Evolutionary conservation across 352 stramenopile species (phyloP).

Genomic region (Phytophthora syringae): DNA sequence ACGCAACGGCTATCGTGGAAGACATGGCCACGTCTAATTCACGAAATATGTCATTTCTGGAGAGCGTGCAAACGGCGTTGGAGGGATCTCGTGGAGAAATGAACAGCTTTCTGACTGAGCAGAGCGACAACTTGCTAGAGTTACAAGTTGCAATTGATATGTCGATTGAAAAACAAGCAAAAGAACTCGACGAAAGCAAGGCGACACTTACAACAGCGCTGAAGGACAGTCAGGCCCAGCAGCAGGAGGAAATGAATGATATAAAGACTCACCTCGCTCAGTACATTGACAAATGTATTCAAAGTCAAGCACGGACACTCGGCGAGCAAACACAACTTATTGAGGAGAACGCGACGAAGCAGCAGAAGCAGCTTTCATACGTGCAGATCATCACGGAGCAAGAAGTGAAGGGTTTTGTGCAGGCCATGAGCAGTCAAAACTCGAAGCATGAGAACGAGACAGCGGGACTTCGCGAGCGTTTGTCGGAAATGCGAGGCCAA

Average conservation of each 20-base stretch:
- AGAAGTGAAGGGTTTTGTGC: constrained; percentile 46
- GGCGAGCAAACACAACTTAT: constrained; percentile 54
- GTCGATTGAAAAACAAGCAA: constrained; percentile 51
- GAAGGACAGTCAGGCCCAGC: constrained; percentile 40
- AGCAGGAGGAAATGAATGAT: constrained; percentile 48
- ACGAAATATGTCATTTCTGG: constrained; percentile 36
- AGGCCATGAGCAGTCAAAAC: constrained; percentile 39
- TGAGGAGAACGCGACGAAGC: constrained; percentile 38
- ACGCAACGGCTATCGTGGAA: constrained; percentile 35
- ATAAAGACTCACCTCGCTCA: constrained; percentile 54
- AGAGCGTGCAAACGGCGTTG: constrained; percentile 37
- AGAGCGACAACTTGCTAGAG: constrained; percentile 54
- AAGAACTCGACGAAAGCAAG: constrained; percentile 50
- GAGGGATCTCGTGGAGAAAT: constrained; percentile 41
- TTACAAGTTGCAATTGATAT: constrained; percentile 53
- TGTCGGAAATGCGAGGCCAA: constrained; percentile 35
- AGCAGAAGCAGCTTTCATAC: constrained; percentile 45
- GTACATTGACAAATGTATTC: constrained; percentile 55
- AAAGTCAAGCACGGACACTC: constrained; percentile 47
- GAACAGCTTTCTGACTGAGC: constrained; percentile 46
- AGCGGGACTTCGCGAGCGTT: constrained; percentile 30
- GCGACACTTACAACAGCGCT: constrained; percentile 35
- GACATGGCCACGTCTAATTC: constrained; percentile 42
- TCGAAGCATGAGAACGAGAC: constrained; percentile 38
- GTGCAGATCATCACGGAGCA: constrained; percentile 44